Evolutionary conservation across 1,284 basidiomycete genomes (phyloP).

Genomic region (Phenoliferia sp.): DNA sequence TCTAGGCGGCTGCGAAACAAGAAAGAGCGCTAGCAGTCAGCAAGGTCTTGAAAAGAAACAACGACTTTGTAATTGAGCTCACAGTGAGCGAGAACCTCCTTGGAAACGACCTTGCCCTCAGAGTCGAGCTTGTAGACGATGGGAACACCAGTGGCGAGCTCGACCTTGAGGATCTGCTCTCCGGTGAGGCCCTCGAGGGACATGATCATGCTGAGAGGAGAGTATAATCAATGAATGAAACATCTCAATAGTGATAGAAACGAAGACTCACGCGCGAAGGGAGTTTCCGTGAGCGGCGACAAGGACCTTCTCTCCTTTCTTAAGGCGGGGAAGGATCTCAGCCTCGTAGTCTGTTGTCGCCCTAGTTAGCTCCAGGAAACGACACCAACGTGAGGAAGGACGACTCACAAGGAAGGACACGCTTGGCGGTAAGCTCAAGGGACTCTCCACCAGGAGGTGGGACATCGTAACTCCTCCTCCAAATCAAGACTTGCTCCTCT

Average conservation of each 20-base stretch:
- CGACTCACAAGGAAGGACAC: conserved; percentile 39
- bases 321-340: conserved; percentile 44
- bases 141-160: conserved; percentile 47
- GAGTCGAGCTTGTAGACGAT: conserved; percentile 45
- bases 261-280: conserved; percentile 26
- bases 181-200: conserved; percentile 42
- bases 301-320: conserved; percentile 45
- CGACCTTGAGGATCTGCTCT: conserved; percentile 45
- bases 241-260: neutral
- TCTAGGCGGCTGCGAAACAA: too few species aligned
- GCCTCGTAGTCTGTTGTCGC: conserved; percentile 38
- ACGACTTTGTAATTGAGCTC: too few species aligned
- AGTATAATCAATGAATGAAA: too few species aligned
- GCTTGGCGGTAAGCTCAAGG: conserved; percentile 45
- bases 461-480: conserved; percentile 40
- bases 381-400: neutral
- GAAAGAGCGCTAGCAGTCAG: too few species aligned
- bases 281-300: conserved; percentile 48
- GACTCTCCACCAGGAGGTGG: conserved; percentile 47
- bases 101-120: conserved; percentile 30
- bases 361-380: conserved; percentile 10
- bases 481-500: conserved; percentile 47
- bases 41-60: too few species aligned
- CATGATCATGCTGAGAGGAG: conserved; percentile 44
- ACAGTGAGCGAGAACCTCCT: conserved; percentile 29